Percentiles rank a stretch among this genome's conserved stretches.
Evolutionary conservation across 179 eudicot genomes (phyloP).

Genomic region (Silene vulgaris): DNA sequence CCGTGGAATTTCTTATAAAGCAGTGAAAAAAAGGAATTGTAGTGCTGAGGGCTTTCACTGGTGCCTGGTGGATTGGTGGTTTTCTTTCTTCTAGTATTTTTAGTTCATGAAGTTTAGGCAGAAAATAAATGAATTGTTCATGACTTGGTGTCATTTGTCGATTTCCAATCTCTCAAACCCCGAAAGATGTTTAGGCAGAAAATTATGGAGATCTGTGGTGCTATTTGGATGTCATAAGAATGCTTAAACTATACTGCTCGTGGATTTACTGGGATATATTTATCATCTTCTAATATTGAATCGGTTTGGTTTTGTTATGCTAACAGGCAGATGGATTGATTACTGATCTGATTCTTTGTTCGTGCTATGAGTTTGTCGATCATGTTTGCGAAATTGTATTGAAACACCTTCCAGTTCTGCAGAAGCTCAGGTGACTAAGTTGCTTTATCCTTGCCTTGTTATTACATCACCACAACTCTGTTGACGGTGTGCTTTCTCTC

Average conservation of each 20-base stretch:
- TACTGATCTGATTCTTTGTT: slow-evolving; percentile 51
- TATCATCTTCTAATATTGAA: not conserved
- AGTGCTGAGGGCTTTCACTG: not conserved
- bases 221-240: not conserved
- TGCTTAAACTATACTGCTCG: not conserved
- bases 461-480: not conserved
- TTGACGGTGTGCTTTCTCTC: not conserved
- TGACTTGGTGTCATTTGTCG: no score
- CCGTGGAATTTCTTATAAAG: no score
- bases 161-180: not conserved
- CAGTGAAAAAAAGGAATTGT: no score
- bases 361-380: slow-evolving; percentile 83
- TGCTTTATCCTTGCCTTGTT: slow-evolving; percentile 12
- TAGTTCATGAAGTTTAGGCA: no score
- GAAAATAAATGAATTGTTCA: no score
- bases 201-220: not conserved
- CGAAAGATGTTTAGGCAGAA: not conserved
- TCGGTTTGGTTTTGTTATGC: not conserved
- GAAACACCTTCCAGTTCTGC: slow-evolving; percentile 81
- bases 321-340: slow-evolving; percentile 74
- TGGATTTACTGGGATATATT: not conserved
- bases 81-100: no score
- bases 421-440: slow-evolving; percentile 66
- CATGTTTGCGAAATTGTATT: slow-evolving; percentile 62
- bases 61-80: not conserved